Evolutionary conservation across 108 stramenopile genomes (phyloP).

Genomic region (Fragilaria crotonensis): DNA sequence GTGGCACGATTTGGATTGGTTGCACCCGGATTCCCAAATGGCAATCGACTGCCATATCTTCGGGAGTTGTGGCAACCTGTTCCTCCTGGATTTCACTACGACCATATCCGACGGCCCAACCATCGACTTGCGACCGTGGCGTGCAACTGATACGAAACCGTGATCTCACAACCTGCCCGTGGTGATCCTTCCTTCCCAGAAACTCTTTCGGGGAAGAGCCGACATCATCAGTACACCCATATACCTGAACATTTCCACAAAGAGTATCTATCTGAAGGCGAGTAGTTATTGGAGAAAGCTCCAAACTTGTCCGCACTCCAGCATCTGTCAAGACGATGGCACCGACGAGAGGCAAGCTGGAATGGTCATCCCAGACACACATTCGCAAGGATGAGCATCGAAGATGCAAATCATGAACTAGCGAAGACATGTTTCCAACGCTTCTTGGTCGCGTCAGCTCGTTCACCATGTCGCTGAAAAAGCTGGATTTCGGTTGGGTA

Average conservation of each 20-base stretch:
- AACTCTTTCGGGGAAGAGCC: neutral
- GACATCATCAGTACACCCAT: neutral
- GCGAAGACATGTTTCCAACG: too few species aligned
- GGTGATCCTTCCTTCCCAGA: neutral
- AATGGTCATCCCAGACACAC: neutral
- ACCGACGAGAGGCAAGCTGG: neutral
- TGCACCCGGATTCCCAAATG: neutral
- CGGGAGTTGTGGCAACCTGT: neutral
- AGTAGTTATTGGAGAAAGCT: neutral
- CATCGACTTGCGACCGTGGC: neutral
- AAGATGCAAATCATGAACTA: neutral
- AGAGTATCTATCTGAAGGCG: neutral
- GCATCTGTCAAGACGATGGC: neutral
- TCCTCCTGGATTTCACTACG: neutral
- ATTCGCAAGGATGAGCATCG: neutral
- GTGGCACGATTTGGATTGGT: neutral
- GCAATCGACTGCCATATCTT: neutral
- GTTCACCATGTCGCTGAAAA: too few species aligned
- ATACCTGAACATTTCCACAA: neutral
- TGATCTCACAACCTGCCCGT: neutral
- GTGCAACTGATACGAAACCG: neutral
- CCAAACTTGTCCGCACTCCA: neutral
- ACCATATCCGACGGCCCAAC: neutral
- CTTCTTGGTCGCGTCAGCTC: too few species aligned
- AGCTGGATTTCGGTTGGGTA: too few species aligned